These are phyloP conservation scores for Syncephalis plumigaleata DNA, from an alignment of 371 early-diverging fungal genomes.

Conservation along the genomic window DNA sequence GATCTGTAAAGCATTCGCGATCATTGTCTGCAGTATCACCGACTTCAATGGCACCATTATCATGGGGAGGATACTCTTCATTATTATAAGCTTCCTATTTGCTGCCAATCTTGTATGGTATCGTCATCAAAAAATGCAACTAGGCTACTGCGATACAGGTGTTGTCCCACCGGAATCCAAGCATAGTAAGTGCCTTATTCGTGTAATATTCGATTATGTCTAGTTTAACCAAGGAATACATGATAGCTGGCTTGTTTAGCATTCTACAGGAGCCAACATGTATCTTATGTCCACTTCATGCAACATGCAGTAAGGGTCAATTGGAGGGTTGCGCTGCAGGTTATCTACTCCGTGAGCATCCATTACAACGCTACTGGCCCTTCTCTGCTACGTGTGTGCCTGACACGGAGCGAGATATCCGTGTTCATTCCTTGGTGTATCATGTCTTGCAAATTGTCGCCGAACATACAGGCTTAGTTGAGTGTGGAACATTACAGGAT, in stretches of 20 bases:
- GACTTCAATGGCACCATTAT: too few relatives aligned
- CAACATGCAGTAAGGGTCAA: neutral
- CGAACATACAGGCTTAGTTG: conserved; percentile 2
- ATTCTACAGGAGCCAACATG: neutral
- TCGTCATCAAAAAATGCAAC: conserved; percentile 9
- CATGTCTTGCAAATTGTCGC: neutral
- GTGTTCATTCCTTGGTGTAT: conserved; percentile 1
- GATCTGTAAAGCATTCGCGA: too few relatives aligned
- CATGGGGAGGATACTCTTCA: too few relatives aligned
- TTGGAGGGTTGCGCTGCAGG: conserved; percentile 2
- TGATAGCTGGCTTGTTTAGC: too few relatives aligned
- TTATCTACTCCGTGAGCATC: conserved; percentile 2
- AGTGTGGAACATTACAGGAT: neutral
- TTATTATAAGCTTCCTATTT: too few relatives aligned
- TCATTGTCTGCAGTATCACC: too few relatives aligned
- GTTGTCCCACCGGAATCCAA: too few relatives aligned
- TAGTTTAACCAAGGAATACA: too few relatives aligned
- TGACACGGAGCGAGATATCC: conserved; percentile 1
- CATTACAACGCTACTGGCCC: conserved; percentile 1
- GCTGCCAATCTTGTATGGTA: conserved; percentile 8
- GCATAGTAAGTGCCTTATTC: too few relatives aligned
- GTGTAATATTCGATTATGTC: too few relatives aligned
- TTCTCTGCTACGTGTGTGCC: conserved; percentile 4
- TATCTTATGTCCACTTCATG: conserved; percentile 3
- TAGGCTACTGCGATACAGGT: neutral